Evolutionary conservation across 768 basidiomycete genomes (phyloP), one percentile per base, ranked within the genome.

Genomic region (Mycena kentingensis): DNA sequence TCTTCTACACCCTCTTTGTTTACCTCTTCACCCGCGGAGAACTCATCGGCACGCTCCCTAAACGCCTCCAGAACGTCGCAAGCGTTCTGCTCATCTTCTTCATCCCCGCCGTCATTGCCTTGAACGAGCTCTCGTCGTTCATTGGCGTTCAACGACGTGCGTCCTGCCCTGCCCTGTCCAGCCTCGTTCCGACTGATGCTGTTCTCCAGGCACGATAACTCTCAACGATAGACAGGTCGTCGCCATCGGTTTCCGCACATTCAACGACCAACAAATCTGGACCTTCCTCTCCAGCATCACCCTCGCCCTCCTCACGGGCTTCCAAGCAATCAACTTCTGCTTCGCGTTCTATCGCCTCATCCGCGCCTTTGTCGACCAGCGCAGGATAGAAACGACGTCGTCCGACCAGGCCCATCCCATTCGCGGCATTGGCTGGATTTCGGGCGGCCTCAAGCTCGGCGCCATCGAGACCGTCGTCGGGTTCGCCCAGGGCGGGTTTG

Each of bases 81-180:
- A 76, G 72, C 58, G 67, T 75, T 38, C 63, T 75, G 10, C 69
- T 88, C 10, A 57, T 82, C 27, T 45, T 78, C 26, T 77, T 83
- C 53, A 78, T 90, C 45, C 83, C 86, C 11, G 63, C 76, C 26
- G 76, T 84, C 43, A 53, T 85, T 51, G 67, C 72, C 10, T 65
- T 78, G 57, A 86, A 85, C 63, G 82, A 82, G 54, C 64, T 85
- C 13, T 80, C 81, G 10, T 87, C 88, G 3, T 86, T 91, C 60
- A 58, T 84, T 22, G 84, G 84, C 36, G 73, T 82, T 26, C 68
- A 72, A 10, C 77, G 81, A 44, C 66, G 88, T 88, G 60, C 60
- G 79, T 73, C n/a, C n/a, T 32, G 19, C 22, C 28, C 25, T 16
- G 18, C 39, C 39, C 38, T 24, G 50, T 22, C 37, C 42, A 22